Evolutionary conservation across 2,329 filamentous ascomycete genomes (phyloP), one percentile per base, ranked within the genome.

Genomic region (Exophiala sp.): DNA sequence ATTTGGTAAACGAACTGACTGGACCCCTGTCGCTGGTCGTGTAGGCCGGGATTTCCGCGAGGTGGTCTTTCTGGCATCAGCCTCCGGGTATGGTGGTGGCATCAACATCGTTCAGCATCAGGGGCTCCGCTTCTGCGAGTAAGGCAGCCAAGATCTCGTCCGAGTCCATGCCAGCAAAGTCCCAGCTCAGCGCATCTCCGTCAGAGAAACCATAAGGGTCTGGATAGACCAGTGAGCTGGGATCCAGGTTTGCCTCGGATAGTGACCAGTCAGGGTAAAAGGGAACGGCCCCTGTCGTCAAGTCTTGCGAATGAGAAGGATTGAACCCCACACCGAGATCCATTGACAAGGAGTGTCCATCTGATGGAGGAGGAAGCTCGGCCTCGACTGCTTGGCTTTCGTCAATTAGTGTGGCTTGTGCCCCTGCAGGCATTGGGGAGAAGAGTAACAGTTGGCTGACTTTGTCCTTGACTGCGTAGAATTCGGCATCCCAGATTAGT

Each of bases 141-240:
- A 55, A 35, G 8, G 52, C 52, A 34, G 52, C 52, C 4, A 55
- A 41, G 20, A 55, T 55, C 35, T 55, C 52, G 18, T 55, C 52
- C 16, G 52, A 46, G 18, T 51, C 52, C 7, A 50, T 10, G 20
- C 52, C 52, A 18, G 32, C 21, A 42, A 55, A 55, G 42, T 55
- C 47, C 52, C 52, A 55, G 12, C 33, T 33, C 40, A 55, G 21
- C 8, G 40, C 18, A 35, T 46, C 34, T 2, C 8, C 41, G 10
- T 36, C 14, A 11, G 36, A 24, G 34, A 51, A 20, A 12, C 10
- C 10, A 39, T 47, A 50, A n/a, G 40, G 11, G 8, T 50, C 47
- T 14, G 41, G 39, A 18, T 39, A 16, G 35, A 8, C 33, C 49
- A 32, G 12, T 14, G 18, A 14, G 3, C 14, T 14, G 14, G 14